Evolutionary conservation across 176 grass and related monocot genomes (phyloP).

Genomic region (Lolium multiflorum): DNA sequence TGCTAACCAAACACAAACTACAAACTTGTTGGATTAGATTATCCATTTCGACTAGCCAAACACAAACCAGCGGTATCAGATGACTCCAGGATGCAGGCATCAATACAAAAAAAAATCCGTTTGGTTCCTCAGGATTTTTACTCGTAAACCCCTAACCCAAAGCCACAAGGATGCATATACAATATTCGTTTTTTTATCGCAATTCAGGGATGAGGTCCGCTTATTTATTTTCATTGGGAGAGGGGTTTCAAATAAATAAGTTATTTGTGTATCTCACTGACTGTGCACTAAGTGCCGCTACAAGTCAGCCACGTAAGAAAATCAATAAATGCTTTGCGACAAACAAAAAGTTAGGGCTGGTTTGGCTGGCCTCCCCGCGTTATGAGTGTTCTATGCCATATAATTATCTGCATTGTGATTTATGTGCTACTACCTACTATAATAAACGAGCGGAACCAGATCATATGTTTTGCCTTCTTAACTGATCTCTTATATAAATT

Average conservation of each 20-base stretch:
- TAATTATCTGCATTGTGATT: not conserved
- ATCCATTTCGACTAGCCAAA: not conserved
- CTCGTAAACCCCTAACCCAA: not conserved
- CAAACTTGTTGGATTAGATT: not conserved
- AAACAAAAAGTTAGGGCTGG: not conserved
- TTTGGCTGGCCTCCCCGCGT: not conserved
- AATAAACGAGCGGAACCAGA: not conserved
- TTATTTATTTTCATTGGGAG: not conserved
- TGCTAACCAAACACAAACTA: constrained; percentile 8
- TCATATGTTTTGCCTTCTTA: not conserved
- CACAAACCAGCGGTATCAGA: not conserved
- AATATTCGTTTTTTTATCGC: not conserved
- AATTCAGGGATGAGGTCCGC: not conserved
- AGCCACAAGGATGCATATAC: not conserved
- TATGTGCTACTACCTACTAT: not conserved
- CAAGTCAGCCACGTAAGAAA: not conserved
- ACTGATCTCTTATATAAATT: not conserved
- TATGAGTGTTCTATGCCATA: not conserved
- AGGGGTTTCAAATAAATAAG: too few relatives aligned
- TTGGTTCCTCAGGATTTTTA: constrained; percentile 2
- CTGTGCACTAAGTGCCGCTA: not conserved
- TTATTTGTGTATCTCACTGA: not conserved
- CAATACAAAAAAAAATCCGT: not conserved
- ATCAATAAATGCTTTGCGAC: not conserved
- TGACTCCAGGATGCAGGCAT: not conserved